Base-by-base conservation (phyloP, 495 filamentous ascomycete genomes). In the Penicillium turbatum region DNA sequence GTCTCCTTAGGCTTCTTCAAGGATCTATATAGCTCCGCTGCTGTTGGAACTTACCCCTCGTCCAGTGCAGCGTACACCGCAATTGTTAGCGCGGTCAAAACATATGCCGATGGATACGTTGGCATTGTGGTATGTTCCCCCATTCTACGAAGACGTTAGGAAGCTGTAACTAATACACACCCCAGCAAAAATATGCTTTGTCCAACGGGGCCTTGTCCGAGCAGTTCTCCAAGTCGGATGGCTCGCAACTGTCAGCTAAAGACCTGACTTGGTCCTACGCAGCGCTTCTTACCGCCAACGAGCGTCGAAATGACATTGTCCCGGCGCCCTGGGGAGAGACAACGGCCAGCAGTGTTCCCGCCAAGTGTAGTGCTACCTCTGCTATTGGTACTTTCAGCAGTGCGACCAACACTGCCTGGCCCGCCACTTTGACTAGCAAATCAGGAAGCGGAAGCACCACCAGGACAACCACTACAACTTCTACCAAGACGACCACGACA, bases 81-180 rank as follows among this genome's bases (percentile, higher is more conserved):
- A 10, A 72, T 87, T 39, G 67, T 79, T 31, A 69, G 70, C 19
- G 80, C 81, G 12, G 75, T 86, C 11, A 75, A 68, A 51, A 68
- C 67, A n/a, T 87, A 86, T 53, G 84, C 84, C 6, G 85, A 88
- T 60, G 82, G 81, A 42, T 88, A 80, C 59, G 59, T 86, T 35
- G 67, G 73, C 32, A 64, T 85, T 49, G 79, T 79, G 12, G 70
- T 73, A 62, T 1, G 57, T 58, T 26, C 11, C 5, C n/a, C 0
- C 4, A 24, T 24, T 24, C 21, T 24, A 24, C 21, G 2, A 24
- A 24, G 21, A 24, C 21, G 4, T 24, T 2, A 4, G 21, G 21
- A 24, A 24, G 2, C 21, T 24, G 21, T 51, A 6, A 45, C 48
- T 40, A 15, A 10, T 19, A 9, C 48, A 24, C 21, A 24, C 17